These are phyloP conservation scores for slime mould (Dictyostelium discoideum) DNA, from an alignment of 78 protist genomes.

Conservation along the genomic window dicty_2.7 NC_007089.4:2791501-2792000, in stretches of 20 bases:
- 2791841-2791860: background rate
- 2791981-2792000: background rate
- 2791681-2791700: conserved; percentile 24
- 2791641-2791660: background rate
- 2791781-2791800: conserved; percentile 10
- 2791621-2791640: conserved; percentile 32
- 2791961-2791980: background rate
- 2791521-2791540: background rate
- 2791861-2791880: background rate
- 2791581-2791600: conserved; percentile 1
- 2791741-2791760: conserved; percentile 29
- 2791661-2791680: background rate
- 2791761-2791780: conserved; percentile 47
- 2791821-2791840: background rate
- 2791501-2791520: background rate
- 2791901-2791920: background rate
- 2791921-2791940: background rate
- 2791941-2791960: background rate
- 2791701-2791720: conserved; percentile 24
- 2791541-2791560: background rate
- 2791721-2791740: conserved; percentile 75
- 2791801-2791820: conserved; percentile 45
- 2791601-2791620: conserved; percentile 40
- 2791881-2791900: background rate
- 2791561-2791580: background rate